A percentile compares a stretch with the other conserved stretches of the same genome.
Conservation (phyloP, 768 basidiomycete genomes). For the Tylopilus subfusipes region DNA sequence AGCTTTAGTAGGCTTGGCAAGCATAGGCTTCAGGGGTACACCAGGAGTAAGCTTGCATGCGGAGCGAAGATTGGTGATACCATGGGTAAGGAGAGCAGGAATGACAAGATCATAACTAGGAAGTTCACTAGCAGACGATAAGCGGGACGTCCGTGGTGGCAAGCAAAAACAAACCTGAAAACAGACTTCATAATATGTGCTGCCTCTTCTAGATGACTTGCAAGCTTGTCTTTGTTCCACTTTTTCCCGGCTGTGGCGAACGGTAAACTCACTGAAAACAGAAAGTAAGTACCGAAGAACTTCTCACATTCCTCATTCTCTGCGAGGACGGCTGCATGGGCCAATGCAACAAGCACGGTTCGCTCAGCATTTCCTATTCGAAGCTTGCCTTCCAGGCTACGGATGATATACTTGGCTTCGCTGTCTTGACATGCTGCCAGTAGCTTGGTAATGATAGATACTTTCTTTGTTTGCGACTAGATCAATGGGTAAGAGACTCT, state of each 20-base stretch:
- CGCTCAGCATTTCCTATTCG: conserved; percentile 96
- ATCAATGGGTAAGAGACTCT: neutral
- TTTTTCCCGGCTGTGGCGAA: conserved; percentile 59
- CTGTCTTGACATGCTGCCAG: conserved; percentile 86
- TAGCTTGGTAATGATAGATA: conserved; percentile 90
- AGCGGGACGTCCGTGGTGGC: neutral
- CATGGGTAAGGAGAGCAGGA: conserved; percentile 79
- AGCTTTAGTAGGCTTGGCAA: conserved; percentile 98
- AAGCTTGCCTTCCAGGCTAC: conserved; percentile 94
- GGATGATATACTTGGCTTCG: conserved; percentile 96
- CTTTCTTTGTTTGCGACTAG: conserved; percentile 93
- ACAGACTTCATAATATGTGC: conserved; percentile 80
- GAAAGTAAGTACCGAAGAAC: neutral
- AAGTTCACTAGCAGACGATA: conserved; percentile 62
- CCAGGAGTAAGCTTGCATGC: conserved; percentile 92
- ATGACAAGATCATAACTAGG: conserved; percentile 91
- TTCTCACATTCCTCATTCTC: conserved; percentile 61
- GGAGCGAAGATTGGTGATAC: conserved; percentile 64
- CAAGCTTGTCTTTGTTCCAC: conserved; percentile 70
- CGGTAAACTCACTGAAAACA: neutral
- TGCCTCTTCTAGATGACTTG: conserved; percentile 70
- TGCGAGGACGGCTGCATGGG: conserved; percentile 83
- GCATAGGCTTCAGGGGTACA: conserved; percentile 96
- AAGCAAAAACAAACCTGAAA: conserved; percentile 64
- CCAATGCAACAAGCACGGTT: conserved; percentile 91